Base-by-base conservation (phyloP, 352 stramenopile species). In the Pythium monospermum region DNA sequence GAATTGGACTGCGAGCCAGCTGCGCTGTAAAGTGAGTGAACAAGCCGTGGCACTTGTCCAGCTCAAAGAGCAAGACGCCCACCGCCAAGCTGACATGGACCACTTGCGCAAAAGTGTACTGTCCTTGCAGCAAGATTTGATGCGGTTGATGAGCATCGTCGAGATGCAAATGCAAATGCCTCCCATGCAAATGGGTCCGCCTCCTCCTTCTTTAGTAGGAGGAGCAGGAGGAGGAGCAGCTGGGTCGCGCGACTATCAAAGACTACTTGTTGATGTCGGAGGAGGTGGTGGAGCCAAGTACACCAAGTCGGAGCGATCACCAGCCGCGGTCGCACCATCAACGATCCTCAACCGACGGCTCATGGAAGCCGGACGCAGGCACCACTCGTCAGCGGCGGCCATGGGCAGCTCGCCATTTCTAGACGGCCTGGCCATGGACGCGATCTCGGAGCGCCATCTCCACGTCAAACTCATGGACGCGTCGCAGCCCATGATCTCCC, bases 161-260 rank as follows among this genome's bases (percentile, higher is more conserved):
- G 75, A 89, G 59, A 69, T 87, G 45, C 77, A 89, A 57, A 87
- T 89, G 71, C 76, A 85, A 46, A 68, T 88, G 56, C 74, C 76
- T 11, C 51, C 50, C 0, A 46, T 75, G 27, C 52, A 62, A 35
- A 42, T 61, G 13, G 31, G 46, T 4, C 59, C 58, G 10, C 44
- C 50, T 11, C 57, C 37, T 4, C 16, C 39, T 16, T n/a, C n/a
- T n/a, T n/a, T n/a, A n/a, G n/a, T n/a, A n/a, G n/a, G n/a, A n/a
- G n/a, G n/a, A n/a, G n/a, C n/a, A n/a, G n/a, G n/a, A n/a, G n/a
- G n/a, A n/a, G 42, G 49, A 2, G 38, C 22, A 23, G 35, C 35
- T 3, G 7, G 51, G 31, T 45, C 43, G 1, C 48, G 48, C 8
- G 51, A 60, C 8, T 66, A 61, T n/a, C 58, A 66, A 11, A 50